These are phyloP conservation scores for Chloridella minuta DNA, from an alignment of 352 stramenopile genomes.

Conservation along the genomic window DNA sequence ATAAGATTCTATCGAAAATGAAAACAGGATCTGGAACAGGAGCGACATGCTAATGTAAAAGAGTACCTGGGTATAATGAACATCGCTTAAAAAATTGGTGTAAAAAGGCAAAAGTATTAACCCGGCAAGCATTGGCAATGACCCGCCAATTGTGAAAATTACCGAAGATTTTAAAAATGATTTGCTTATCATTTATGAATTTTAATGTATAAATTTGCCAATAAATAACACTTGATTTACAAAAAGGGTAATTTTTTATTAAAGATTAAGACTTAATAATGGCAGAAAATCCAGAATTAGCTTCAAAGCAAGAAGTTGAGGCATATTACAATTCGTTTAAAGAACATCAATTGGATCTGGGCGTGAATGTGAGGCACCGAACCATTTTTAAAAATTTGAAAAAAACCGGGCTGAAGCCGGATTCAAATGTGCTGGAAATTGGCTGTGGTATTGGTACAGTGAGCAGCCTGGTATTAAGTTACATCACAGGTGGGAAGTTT, in stretches of 20 bases:
- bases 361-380: neutral
- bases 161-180: neutral
- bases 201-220: neutral
- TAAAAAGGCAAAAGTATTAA: neutral
- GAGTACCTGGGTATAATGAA: neutral
- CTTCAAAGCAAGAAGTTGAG: neutral
- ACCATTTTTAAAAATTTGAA: constrained; percentile 9
- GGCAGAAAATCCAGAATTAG: neutral
- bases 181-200: neutral
- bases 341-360: neutral
- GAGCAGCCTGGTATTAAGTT: neutral
- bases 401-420: neutral
- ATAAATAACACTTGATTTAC: neutral
- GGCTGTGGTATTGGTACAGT: neutral
- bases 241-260: neutral
- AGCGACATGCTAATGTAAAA: neutral
- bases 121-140: neutral
- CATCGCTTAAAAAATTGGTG: neutral
- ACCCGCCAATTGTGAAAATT: neutral
- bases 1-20: neutral
- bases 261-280: neutral
- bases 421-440: neutral
- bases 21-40: constrained; percentile 3
- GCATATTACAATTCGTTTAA: neutral
- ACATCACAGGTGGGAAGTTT: neutral